Evolutionary conservation across 2,329 filamentous ascomycete genomes (phyloP).

Genomic region (Fusarium illudens): DNA sequence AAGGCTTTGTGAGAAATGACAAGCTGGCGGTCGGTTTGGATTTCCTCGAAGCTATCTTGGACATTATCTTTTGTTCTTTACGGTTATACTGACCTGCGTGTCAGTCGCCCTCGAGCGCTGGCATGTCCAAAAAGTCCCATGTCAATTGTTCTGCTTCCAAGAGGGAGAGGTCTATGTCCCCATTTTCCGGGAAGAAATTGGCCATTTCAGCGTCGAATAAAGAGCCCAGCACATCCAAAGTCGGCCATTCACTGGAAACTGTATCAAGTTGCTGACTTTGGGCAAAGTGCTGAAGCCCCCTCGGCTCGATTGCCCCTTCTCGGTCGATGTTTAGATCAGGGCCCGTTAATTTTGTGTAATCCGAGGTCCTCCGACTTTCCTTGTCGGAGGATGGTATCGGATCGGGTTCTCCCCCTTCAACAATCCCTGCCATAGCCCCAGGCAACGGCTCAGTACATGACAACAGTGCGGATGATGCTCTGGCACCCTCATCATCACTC

Average conservation of each 20-base stretch:
- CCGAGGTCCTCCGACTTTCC: neutral
- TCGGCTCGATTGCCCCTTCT: neutral
- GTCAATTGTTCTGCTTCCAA: neutral
- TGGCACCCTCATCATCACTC: neutral
- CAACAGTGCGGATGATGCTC: neutral
- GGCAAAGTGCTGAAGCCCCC: neutral
- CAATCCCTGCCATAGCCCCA: neutral
- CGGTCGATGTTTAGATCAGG: neutral
- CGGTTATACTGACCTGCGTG: neutral
- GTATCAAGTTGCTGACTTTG: neutral
- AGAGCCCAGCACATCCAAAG: slow-evolving; percentile 6
- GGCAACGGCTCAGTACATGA: neutral
- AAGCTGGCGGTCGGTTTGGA: no score
- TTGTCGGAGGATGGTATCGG: neutral
- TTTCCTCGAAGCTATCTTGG: no score
- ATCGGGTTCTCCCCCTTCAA: neutral
- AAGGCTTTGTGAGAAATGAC: no score
- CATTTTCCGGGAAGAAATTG: neutral
- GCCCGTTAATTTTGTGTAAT: neutral
- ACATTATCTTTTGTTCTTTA: neutral
- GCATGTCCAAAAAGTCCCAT: neutral
- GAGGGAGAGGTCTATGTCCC: neutral
- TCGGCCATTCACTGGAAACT: neutral
- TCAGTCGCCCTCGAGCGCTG: neutral
- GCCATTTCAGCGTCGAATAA: slow-evolving; percentile 17